Evolutionary conservation across 768 basidiomycete genomes (phyloP), one percentile per base, ranked within the genome.

Genomic region (Pleurotus cornucopiae): DNA sequence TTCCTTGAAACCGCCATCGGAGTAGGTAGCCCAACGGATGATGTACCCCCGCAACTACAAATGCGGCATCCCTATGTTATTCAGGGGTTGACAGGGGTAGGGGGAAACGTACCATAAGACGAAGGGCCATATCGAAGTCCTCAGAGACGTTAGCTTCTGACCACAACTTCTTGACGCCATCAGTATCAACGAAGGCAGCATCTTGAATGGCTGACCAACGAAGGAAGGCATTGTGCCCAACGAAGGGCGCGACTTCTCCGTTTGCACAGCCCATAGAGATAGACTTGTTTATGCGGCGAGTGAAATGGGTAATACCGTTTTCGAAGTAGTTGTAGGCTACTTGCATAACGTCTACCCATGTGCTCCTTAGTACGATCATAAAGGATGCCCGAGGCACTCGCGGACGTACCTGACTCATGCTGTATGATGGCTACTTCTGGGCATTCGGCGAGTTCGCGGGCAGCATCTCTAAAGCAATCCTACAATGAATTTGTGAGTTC

Each of bases 181-280:
- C 88, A 4, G 71, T 81, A 63, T 94, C 89, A 45, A 86, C 66
- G 57, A 89, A 89, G 16, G 88, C 82, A 0, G 90, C 89, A 58
- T 94, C 93, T 67, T 95, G 93, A 20, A 94, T 73, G 1, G 93
- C 93, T 2, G 84, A 82, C 93, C 93, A 95, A 16, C 92, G 84
- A 47, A 95, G 75, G 70, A 94, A 96, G 5, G 91, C 91, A 58
- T 93, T 91, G 68, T 93, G 90, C 2, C 90, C 90, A 54, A 92
- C 90, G 62, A 91, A 91, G 1, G 90, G 89, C 4, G 86, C 86
- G 21, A 90, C 82, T 65, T 91, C 89, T 26, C 89, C 89, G 60
- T 91, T 91, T 2, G 89, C 86, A 62, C 83, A 85, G 13, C 83
- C 81, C 79, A 91, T 83, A 0, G 89, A 87, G 39, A 91, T 91